Evolutionary conservation across 768 basidiomycete species (phyloP).

Genomic region (Piloderma croceum): DNA sequence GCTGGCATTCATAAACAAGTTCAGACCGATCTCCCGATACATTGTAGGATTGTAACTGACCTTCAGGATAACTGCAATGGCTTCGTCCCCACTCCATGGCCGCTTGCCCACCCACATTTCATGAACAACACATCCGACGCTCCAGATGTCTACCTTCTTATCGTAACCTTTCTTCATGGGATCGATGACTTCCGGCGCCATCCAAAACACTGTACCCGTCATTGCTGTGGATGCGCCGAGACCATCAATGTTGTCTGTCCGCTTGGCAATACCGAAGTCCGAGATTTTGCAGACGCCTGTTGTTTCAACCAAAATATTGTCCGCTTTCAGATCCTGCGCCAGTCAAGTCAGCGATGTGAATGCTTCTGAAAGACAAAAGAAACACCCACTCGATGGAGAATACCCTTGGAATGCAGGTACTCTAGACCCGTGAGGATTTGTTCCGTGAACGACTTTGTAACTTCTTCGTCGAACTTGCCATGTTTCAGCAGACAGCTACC

Average conservation of each 20-base stretch:
- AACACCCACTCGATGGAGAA: constrained; percentile 77
- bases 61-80: constrained; percentile 91
- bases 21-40: too few species aligned
- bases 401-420: constrained; percentile 87
- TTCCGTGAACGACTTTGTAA: constrained; percentile 85
- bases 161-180: constrained; percentile 88
- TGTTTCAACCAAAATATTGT: constrained; percentile 95
- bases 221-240: constrained; percentile 86
- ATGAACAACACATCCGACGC: constrained; percentile 94
- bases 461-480: constrained; percentile 87
- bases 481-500: constrained; percentile 86
- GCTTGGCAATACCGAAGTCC: constrained; percentile 98
- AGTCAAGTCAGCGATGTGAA: not conserved
- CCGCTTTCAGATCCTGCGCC: constrained; percentile 87
- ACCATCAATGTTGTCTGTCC: constrained; percentile 79
- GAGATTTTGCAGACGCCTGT: constrained; percentile 94
- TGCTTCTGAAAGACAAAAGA: too few species aligned
- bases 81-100: constrained; percentile 90
- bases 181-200: constrained; percentile 94
- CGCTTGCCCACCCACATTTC: constrained; percentile 99
- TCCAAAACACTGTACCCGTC: constrained; percentile 99
- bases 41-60: constrained; percentile 40
- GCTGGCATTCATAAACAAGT: constrained; percentile 35
- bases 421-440: constrained; percentile 91
- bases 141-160: constrained; percentile 98